Evolutionary conservation across 129 eudicot species (phyloP).

Genomic region (Flaveria sonorensis): DNA sequence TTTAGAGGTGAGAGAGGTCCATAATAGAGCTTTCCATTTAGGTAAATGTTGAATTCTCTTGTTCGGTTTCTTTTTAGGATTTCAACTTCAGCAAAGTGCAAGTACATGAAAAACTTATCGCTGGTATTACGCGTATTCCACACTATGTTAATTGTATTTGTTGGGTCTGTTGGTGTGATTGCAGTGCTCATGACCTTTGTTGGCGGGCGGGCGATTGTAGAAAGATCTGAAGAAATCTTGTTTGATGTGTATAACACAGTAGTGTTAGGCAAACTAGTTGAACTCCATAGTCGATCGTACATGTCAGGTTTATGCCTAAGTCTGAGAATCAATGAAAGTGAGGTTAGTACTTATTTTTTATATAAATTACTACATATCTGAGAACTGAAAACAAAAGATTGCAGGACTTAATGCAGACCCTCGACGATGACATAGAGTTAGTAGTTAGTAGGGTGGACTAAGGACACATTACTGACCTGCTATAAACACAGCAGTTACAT

Average conservation of each 20-base stretch:
- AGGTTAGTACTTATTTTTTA: background rate
- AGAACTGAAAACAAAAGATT: background rate
- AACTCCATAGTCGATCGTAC: slow-evolving; percentile 48
- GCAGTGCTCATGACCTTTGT: slow-evolving; percentile 39
- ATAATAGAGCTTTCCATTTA: slow-evolving; percentile 31
- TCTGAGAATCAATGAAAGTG: background rate
- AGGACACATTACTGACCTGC: too few species aligned
- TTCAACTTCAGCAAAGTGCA: slow-evolving; percentile 39
- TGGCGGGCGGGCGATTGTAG: slow-evolving; percentile 28
- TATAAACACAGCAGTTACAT: too few species aligned
- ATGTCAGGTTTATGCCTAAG: slow-evolving; percentile 38
- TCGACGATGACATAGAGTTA: background rate
- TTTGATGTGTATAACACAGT: background rate
- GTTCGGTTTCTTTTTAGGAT: slow-evolving; percentile 25
- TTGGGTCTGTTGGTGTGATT: background rate
- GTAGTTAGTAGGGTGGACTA: background rate
- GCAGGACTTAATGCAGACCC: background rate
- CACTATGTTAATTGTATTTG: background rate
- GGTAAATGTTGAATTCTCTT: slow-evolving; percentile 34
- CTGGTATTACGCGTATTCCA: slow-evolving; percentile 20
- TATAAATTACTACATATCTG: background rate
- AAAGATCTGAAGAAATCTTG: background rate
- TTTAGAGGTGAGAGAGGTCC: slow-evolving; percentile 31
- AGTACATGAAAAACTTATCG: slow-evolving; percentile 22
- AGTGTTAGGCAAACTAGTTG: background rate